phyloP scores from a whole-genome alignment of 2,329 filamentous ascomycete species.

The Arthroderma sp. region DNA sequence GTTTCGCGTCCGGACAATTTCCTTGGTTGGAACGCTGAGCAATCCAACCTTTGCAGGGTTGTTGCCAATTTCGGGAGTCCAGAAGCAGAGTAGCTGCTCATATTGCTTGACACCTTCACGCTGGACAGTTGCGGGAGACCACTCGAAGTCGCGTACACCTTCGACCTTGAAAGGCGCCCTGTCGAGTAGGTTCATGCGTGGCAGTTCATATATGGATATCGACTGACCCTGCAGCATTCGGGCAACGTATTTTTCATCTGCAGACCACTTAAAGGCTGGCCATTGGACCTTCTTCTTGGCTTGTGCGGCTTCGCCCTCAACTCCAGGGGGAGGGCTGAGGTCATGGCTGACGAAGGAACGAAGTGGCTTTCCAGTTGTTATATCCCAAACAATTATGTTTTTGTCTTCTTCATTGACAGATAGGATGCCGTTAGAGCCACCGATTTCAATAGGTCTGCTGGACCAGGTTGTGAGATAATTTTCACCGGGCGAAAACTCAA shows the following conservation, averaged over 20 bases:
- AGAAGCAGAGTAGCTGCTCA: constrained; percentile 95
- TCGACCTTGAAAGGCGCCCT: constrained; percentile 94
- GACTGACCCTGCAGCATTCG: constrained; percentile 76
- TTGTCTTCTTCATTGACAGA: constrained; percentile 92
- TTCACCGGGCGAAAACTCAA: constrained; percentile 89
- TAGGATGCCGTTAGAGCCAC: constrained; percentile 73
- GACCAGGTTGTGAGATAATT: constrained; percentile 96
- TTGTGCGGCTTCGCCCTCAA: constrained; percentile 45
- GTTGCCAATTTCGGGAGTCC: constrained; percentile 95
- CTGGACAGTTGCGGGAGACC: constrained; percentile 72
- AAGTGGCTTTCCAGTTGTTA: constrained; percentile 75
- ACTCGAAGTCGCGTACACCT: constrained; percentile 94
- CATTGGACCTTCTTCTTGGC: constrained; percentile 90
- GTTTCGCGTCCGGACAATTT: constrained; percentile 86
- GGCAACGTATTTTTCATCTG: constrained; percentile 94
- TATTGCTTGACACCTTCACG: constrained; percentile 80
- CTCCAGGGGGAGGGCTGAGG: constrained; percentile 40
- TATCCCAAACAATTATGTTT: constrained; percentile 98
- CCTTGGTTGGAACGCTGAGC: constrained; percentile 91
- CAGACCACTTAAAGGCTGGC: constrained; percentile 99
- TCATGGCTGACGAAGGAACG: constrained; percentile 91
- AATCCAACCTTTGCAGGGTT: constrained; percentile 94
- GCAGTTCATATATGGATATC: constrained; percentile 83
- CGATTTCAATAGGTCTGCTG: constrained; percentile 79
- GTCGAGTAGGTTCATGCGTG: constrained; percentile 77